Conservation (phyloP, 202 grass and related monocot species). For the Musa balbisiana region DNA sequence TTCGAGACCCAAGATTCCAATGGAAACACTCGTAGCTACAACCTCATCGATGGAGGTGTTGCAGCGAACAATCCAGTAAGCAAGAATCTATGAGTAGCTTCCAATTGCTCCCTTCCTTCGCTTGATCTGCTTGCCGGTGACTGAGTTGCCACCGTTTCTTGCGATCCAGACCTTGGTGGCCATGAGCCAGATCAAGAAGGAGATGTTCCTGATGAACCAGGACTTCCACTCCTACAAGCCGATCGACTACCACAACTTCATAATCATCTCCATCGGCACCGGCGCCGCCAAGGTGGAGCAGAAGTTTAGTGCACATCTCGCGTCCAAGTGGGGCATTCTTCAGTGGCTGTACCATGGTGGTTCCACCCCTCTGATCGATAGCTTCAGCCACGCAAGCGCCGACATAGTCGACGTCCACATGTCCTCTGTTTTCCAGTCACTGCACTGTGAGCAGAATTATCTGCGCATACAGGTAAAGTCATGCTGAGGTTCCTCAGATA, state of each 20-base stretch:
- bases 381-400: background rate
- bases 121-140: background rate
- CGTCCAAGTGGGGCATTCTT: constrained; percentile 3
- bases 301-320: background rate
- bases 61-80: background rate
- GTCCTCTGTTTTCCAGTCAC: background rate
- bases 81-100: background rate
- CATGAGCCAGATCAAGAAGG: constrained; percentile 2
- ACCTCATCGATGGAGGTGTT: background rate
- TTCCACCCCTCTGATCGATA: background rate
- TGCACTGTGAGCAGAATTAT: background rate
- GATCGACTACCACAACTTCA: constrained; percentile 1
- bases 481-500: too few relatives aligned
- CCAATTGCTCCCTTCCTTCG: too few relatives aligned
- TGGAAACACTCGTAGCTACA: background rate
- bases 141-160: background rate
- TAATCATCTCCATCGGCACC: constrained; percentile 7
- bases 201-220: background rate
- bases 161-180: background rate
- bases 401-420: constrained; percentile 2
- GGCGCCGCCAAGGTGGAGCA: constrained; percentile 4
- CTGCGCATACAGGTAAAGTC: background rate
- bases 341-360: constrained; percentile 1
- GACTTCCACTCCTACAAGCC: background rate
- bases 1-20: background rate